Evolutionary conservation across 768 basidiomycete species (phyloP).

Genomic region (Pleurotus giganteus): DNA sequence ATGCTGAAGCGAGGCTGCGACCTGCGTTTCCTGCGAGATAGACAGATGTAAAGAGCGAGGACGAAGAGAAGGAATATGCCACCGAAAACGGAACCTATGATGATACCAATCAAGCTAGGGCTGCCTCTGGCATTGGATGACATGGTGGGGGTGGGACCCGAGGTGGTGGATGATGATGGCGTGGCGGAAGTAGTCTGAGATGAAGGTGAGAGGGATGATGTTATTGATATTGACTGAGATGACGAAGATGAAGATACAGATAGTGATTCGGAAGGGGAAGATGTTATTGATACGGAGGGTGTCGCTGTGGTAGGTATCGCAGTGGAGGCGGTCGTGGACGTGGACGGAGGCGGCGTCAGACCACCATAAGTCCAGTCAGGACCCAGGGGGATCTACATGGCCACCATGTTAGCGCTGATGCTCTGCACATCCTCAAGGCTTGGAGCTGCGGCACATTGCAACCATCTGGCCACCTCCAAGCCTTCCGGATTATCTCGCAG

Average conservation of each 20-base stretch:
- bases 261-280: conserved; percentile 18
- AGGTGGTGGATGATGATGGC: conserved; percentile 27
- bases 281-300: conserved; percentile 24
- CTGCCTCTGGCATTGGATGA: neutral
- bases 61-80: conserved; percentile 54
- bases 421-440: neutral
- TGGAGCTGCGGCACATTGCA: neutral
- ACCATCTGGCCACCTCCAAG: neutral
- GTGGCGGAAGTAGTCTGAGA: conserved; percentile 18
- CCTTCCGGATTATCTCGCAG: neutral
- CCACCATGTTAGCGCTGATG: neutral
- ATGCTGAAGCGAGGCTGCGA: conserved; percentile 25
- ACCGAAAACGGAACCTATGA: conserved; percentile 60
- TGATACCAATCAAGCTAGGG: conserved; percentile 46
- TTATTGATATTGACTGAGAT: conserved; percentile 19
- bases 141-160: conserved; percentile 17
- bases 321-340: conserved; percentile 23
- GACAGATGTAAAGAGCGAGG: conserved; percentile 40
- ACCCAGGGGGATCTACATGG: conserved; percentile 67
- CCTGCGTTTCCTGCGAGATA: conserved; percentile 49
- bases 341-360: conserved; percentile 58
- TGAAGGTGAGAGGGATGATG: conserved; percentile 23
- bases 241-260: conserved; percentile 24
- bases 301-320: conserved; percentile 18
- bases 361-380: conserved; percentile 75